These are phyloP conservation scores for Hyphopichia pseudoburtonii DNA, from an alignment of 1,139 yeast species.

Conservation along the genomic window DNA sequence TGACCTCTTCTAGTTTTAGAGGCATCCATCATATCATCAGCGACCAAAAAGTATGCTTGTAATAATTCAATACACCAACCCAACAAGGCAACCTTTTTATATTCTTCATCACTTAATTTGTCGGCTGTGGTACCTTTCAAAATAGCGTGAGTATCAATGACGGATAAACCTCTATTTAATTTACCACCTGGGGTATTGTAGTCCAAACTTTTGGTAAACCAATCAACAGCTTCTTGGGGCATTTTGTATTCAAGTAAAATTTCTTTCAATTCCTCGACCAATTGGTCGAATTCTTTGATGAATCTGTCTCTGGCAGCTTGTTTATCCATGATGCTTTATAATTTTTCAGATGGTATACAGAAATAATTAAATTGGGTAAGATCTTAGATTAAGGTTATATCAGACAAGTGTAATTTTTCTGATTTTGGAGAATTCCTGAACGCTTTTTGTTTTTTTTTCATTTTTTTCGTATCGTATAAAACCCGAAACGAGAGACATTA, in stretches of 20 bases:
- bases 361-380: too few relatives aligned
- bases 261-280: slow-evolving; percentile 73
- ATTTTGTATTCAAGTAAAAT: slow-evolving; percentile 70
- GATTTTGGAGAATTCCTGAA: too few relatives aligned
- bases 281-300: slow-evolving; percentile 68
- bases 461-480: too few relatives aligned
- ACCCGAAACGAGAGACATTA: too few relatives aligned
- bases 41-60: slow-evolving; percentile 95
- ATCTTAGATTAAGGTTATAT: too few relatives aligned
- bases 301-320: slow-evolving; percentile 58
- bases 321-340: slow-evolving; percentile 25
- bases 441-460: too few relatives aligned
- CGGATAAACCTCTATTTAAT: slow-evolving; percentile 93
- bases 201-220: slow-evolving; percentile 75
- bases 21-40: slow-evolving; percentile 98
- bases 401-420: too few relatives aligned
- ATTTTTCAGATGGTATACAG: too few relatives aligned
- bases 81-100: slow-evolving; percentile 80
- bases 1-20: slow-evolving; percentile 98
- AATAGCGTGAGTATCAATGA: slow-evolving; percentile 86
- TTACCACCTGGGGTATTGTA: slow-evolving; percentile 97
- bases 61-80: slow-evolving; percentile 97
- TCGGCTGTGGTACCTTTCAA: slow-evolving; percentile 61
- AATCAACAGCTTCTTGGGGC: slow-evolving; percentile 81
- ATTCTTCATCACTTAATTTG: slow-evolving; percentile 67